Evolutionary conservation across 2,329 filamentous ascomycete species (phyloP), one percentile per base, ranked within the genome.

Genomic region (Cordyceps militaris): DNA sequence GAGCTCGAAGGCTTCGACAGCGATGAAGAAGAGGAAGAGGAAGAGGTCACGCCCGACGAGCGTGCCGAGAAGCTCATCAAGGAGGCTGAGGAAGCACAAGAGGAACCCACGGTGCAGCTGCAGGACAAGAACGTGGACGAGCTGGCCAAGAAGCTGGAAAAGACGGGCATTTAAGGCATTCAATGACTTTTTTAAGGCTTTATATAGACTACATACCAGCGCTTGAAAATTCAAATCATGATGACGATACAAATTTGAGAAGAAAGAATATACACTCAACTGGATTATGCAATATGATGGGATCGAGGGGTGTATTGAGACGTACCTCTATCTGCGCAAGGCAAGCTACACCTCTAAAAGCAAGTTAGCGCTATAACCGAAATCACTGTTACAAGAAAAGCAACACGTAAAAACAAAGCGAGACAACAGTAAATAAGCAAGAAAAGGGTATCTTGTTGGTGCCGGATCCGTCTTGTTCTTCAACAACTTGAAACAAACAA

Each of bases 91-190:
- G 79, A 84, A 66, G 87, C 86, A 1, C 87, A 91, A 72, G 80
- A 88, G 62, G 82, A 91, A 71, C 87, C 88, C 42, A 83, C 86
- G n/a, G 79, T 83, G 16, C 82, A 87, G 70, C 73, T 82, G 63
- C 81, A 89, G 72, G 85, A 92, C 69, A 83, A 85, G 70, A 87
- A 88, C 32, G 89, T 97, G 40, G 91, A 97, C 66, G 85, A 85
- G 47, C 76, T 97, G 67, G 88, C 91, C 16, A 82, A 87, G 69
- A 79, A 84, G 67, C 74, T 97, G 64, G 83, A 81, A 61, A 92
- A 92, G 81, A 88, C 89, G 24, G 70, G 65, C 49, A 79, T 84
- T 62, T 84, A 71, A 65, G 23, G 28, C 30, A 43, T 52, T 44
- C 54, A 60, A 34, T 36, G 32, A 49, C 4, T 46, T 11, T 57